Conservation (phyloP, 208 protist genomes). For the Leishmania tropica region DNA sequence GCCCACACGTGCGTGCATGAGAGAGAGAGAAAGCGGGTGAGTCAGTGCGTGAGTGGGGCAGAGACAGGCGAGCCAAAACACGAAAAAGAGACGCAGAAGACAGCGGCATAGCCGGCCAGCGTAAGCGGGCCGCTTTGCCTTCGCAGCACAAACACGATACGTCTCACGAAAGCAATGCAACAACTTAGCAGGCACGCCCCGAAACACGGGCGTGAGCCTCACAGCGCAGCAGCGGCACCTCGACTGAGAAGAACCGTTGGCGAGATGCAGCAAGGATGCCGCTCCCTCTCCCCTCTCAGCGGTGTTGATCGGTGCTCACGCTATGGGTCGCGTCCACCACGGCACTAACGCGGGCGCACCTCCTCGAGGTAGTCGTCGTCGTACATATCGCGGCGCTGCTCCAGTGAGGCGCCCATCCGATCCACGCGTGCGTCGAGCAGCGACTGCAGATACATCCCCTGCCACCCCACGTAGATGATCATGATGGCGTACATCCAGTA, state of each 20-base stretch:
- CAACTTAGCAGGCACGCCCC: neutral
- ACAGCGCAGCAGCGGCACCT: neutral
- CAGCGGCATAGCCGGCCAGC: neutral
- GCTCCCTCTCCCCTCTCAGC: neutral
- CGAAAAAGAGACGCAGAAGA: neutral
- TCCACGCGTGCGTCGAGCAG: constrained; percentile 69
- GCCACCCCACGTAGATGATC: constrained; percentile 78
- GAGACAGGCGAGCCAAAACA: neutral
- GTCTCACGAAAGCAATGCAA: neutral
- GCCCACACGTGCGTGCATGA: neutral
- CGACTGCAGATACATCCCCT: constrained; percentile 55
- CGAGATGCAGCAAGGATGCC: neutral
- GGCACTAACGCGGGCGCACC: constrained; percentile 56
- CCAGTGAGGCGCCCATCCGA: constrained; percentile 54
- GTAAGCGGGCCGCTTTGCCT: neutral
- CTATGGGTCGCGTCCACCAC: neutral
- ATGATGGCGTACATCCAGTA: constrained; percentile 89
- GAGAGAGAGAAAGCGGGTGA: neutral
- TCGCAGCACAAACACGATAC: neutral
- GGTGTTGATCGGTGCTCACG: neutral
- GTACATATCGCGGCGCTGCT: constrained; percentile 73
- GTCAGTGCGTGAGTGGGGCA: neutral
- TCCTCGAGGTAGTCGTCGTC: constrained; percentile 87
- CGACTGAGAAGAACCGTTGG: neutral
- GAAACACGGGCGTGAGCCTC: neutral